Conservation (phyloP, 257 asterid genomes). For the Leonotis leonurus region DNA sequence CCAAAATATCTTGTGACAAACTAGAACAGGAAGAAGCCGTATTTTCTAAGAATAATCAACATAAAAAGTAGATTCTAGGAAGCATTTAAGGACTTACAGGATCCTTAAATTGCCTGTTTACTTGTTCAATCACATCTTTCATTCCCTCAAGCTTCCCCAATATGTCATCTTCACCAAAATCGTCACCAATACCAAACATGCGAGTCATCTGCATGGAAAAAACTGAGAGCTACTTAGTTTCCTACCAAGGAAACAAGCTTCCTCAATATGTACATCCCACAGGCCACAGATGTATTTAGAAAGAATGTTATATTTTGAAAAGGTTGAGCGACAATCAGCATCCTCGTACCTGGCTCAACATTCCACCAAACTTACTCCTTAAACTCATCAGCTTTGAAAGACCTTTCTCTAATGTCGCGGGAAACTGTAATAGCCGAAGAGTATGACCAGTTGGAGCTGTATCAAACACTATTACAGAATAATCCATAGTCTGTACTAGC, state of each 20-base stretch:
- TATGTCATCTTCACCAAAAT: conserved; percentile 75
- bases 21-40: not conserved
- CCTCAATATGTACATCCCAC: not conserved
- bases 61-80: not conserved
- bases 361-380: conserved; percentile 84
- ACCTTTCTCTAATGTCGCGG: conserved; percentile 87
- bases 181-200: conserved; percentile 64
- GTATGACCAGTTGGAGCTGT: conserved; percentile 99
- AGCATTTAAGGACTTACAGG: conserved; percentile 49
- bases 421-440: conserved; percentile 89
- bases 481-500: conserved; percentile 95
- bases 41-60: no score
- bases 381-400: conserved; percentile 77
- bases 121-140: conserved; percentile 86
- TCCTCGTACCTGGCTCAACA: conserved; percentile 59
- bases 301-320: not conserved
- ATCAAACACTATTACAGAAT: conserved; percentile 89
- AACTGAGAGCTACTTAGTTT: conserved; percentile 11
- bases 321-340: not conserved
- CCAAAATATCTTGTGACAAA: not conserved
- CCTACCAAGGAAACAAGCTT: not conserved
- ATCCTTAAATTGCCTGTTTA: conserved; percentile 80
- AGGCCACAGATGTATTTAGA: no score
- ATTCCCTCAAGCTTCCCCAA: conserved; percentile 82
- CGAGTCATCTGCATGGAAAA: conserved; percentile 72